Conservation (phyloP, 2,329 filamentous ascomycete genomes). For the Stylonectria norvegica region DNA sequence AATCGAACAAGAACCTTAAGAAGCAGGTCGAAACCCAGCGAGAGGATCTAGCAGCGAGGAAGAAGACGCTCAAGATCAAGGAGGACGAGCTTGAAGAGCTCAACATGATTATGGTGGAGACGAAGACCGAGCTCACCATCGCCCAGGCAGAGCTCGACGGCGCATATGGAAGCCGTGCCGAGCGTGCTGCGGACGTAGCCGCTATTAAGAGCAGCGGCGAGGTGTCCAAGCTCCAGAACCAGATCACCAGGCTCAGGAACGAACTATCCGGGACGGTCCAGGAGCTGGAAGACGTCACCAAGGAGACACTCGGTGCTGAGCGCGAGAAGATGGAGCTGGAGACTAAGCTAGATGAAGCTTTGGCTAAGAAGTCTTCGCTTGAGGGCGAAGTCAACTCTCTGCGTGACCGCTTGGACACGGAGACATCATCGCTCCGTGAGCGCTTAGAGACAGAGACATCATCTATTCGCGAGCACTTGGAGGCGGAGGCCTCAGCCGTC, state of each 20-base stretch:
- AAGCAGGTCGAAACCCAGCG: slow-evolving; percentile 20
- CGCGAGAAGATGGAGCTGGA: slow-evolving; percentile 46
- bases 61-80: slow-evolving; percentile 45
- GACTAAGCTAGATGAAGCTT: slow-evolving; percentile 33
- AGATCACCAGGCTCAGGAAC: slow-evolving; percentile 48
- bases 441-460: slow-evolving; percentile 42
- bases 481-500: too few species aligned
- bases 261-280: slow-evolving; percentile 50
- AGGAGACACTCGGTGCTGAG: slow-evolving; percentile 49
- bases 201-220: slow-evolving; percentile 49
- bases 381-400: slow-evolving; percentile 24
- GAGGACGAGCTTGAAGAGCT: slow-evolving; percentile 50
- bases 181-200: slow-evolving; percentile 57
- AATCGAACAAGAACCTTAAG: slow-evolving; percentile 25
- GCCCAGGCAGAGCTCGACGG: slow-evolving; percentile 60
- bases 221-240: slow-evolving; percentile 42
- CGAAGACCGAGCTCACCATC: slow-evolving; percentile 60
- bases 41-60: slow-evolving; percentile 30
- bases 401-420: slow-evolving; percentile 28
- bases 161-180: slow-evolving; percentile 56
- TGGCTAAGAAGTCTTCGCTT: slow-evolving; percentile 15
- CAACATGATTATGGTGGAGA: slow-evolving; percentile 52
- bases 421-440: slow-evolving; percentile 22
- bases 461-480: slow-evolving; percentile 34
- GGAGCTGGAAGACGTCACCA: slow-evolving; percentile 52